These are phyloP conservation scores for Sphagnum magellanicum DNA, from an alignment of 228 moss, liverwort and hornwort genomes.

Conservation along the genomic window DNA sequence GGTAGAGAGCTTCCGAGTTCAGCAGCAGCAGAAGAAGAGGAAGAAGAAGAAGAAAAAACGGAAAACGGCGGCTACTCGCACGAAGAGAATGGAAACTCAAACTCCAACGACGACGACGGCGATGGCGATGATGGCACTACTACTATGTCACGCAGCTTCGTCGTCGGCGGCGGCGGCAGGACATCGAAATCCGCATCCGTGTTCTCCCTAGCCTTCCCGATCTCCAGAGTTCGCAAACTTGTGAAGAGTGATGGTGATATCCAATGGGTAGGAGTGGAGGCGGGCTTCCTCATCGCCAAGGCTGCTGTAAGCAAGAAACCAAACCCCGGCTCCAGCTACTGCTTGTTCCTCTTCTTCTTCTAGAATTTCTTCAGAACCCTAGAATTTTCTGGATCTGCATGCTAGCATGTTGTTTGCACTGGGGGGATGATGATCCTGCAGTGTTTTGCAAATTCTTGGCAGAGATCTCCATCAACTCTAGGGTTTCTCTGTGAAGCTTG, in stretches of 20 bases:
- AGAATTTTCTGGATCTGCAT: not conserved
- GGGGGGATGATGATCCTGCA: not conserved
- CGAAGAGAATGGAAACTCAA: conserved; percentile 40
- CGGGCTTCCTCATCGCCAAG: conserved; percentile 92
- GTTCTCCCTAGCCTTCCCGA: conserved; percentile 70
- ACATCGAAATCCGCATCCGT: conserved; percentile 35
- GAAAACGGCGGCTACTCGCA: conserved; percentile 34
- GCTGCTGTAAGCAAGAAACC: conserved; percentile 53
- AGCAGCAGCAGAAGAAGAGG: conserved; percentile 18
- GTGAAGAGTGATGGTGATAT: conserved; percentile 91
- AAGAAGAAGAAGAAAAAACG: conserved; percentile 24
- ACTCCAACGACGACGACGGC: not conserved
- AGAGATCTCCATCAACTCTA: no score
- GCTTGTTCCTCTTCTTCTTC: not conserved
- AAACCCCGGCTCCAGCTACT: not conserved
- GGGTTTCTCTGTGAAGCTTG: no score
- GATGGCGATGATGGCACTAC: conserved; percentile 14
- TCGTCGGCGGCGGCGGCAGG: conserved; percentile 4
- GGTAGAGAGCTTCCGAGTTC: conserved; percentile 42
- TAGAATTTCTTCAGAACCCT: not conserved
- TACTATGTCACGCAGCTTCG: conserved; percentile 15
- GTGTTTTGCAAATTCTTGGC: no score
- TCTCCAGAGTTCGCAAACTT: conserved; percentile 85
- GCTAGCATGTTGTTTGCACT: not conserved
- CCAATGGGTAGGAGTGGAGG: conserved; percentile 85